Evolutionary conservation across 768 basidiomycete species (phyloP), one percentile per base, ranked within the genome.

Genomic region (Suillus subluteus): DNA sequence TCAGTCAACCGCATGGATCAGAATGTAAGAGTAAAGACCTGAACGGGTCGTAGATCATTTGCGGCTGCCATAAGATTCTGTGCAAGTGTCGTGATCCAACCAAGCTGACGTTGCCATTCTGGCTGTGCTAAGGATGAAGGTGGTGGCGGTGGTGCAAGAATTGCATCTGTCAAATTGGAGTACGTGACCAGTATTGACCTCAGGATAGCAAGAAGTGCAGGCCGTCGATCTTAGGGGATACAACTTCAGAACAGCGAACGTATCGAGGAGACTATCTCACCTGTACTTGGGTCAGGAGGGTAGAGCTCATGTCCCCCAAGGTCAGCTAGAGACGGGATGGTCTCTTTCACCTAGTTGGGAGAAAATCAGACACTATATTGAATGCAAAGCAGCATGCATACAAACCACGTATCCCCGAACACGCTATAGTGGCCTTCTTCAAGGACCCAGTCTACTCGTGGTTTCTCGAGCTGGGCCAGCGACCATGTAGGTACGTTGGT

Each of bases 331-430:
- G 92, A 92, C 2, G 92, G 91, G 37, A 94, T 88, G 18, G 82
- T 88, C 73, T 95, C 94, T 73, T 95, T 92, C 63, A 96, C 87
- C 92, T 95, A 48, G 43, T 61, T 62, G 41, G 54, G 66, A 62
- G 16, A 23, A 11, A 35, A n/a, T 41, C 18, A 71, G 70, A 69
- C 64, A 62, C 62, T 68, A 70, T 54, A 69, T 50, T 52, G 54
- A 56, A 40, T 40, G 63, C 59, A 37, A 69, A 58, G 70, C 41
- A 62, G 52, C 13, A 23, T 71, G 75, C 92, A 78, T 81, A 95
- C 93, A 87, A 91, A 91, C 92, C 93, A 97, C 72, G 84, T 84
- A 75, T 96, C 92, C n/a, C 93, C 94, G 78, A 91, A 97, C 18
- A 90, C 90, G 62, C 86, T 85, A 75, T 94, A 97, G 68, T 87